Evolutionary conservation across 2,329 filamentous ascomycete species (phyloP).

Genomic region (Orbilia javanica): DNA sequence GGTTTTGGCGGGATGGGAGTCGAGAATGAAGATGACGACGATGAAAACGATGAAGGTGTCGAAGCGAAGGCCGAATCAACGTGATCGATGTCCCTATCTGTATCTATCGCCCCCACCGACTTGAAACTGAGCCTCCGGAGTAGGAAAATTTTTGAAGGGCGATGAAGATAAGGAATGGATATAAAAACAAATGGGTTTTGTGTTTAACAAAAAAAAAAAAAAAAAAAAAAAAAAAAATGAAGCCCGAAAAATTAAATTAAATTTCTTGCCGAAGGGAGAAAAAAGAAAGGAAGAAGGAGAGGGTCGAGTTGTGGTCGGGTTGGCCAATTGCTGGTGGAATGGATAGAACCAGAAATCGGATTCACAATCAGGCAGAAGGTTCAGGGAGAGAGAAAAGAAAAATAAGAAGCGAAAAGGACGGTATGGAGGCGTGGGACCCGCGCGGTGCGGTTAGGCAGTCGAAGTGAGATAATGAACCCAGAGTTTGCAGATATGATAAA

Average conservation of each 20-base stretch:
- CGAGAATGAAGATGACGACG: background rate
- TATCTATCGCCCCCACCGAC: slow-evolving; percentile 37
- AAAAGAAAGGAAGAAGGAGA: background rate
- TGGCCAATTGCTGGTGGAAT: background rate
- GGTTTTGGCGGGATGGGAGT: slow-evolving; percentile 4
- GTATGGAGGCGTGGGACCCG: slow-evolving; percentile 6
- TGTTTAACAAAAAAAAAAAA: background rate
- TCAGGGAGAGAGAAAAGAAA: slow-evolving; percentile 1
- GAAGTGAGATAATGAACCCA: slow-evolving; percentile 4
- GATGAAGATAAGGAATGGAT: background rate
- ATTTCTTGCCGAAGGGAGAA: too few relatives aligned
- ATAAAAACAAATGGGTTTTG: background rate
- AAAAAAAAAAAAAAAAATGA: background rate
- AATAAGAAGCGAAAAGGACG: slow-evolving; percentile 8
- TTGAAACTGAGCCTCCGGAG: slow-evolving; percentile 33
- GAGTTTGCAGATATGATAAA: background rate
- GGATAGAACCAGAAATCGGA: background rate
- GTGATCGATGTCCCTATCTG: slow-evolving; percentile 55
- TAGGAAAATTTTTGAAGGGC: slow-evolving; percentile 36
- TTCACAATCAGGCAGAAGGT: background rate
- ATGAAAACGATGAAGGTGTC: slow-evolving; percentile 20
- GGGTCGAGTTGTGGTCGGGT: background rate
- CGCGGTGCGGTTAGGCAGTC: slow-evolving; percentile 13
- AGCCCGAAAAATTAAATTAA: background rate
- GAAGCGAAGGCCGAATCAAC: slow-evolving; percentile 55